A percentile compares a stretch with the other conserved stretches of the same genome.
Evolutionary conservation across 1,284 basidiomycete genomes (phyloP).

Genomic region (Cryptococcus floricola): DNA sequence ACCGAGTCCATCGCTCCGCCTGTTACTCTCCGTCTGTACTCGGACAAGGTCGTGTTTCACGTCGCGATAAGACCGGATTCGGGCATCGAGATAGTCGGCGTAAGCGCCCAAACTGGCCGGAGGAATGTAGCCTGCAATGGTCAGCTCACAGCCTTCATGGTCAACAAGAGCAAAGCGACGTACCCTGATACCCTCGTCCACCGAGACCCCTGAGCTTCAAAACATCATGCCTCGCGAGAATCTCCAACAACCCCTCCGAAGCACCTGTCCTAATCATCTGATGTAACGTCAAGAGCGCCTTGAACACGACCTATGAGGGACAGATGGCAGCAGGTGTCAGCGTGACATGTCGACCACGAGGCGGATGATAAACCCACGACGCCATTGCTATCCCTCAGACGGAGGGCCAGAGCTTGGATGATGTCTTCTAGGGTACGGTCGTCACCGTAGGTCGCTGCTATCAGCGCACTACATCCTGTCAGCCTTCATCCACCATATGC

Average conservation of each 20-base stretch:
- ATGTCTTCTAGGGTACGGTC: conserved; percentile 90
- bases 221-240: conserved; percentile 73
- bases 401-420: conserved; percentile 74
- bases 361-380: conserved; percentile 58
- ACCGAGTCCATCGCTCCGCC: conserved; percentile 52
- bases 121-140: conserved; percentile 59
- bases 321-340: not conserved
- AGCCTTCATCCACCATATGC: not conserved
- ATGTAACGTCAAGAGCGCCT: conserved; percentile 90
- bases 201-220: conserved; percentile 74
- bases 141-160: not conserved
- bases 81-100: conserved; percentile 80
- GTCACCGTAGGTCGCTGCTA: conserved; percentile 88
- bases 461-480: conserved; percentile 71
- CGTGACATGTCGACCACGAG: not conserved
- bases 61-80: conserved; percentile 84
- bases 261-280: conserved; percentile 91
- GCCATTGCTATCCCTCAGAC: conserved; percentile 83
- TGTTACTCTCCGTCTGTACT: conserved; percentile 83
- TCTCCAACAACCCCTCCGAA: conserved; percentile 82
- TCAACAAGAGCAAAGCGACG: conserved; percentile 1
- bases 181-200: conserved; percentile 52
- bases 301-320: conserved; percentile 76
- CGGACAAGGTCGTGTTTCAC: conserved; percentile 90
- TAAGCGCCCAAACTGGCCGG: conserved; percentile 85